These are phyloP conservation scores for Pseudohyphozyma bogoriensis DNA, from an alignment of 768 basidiomycete genomes.

Conservation along the genomic window DNA sequence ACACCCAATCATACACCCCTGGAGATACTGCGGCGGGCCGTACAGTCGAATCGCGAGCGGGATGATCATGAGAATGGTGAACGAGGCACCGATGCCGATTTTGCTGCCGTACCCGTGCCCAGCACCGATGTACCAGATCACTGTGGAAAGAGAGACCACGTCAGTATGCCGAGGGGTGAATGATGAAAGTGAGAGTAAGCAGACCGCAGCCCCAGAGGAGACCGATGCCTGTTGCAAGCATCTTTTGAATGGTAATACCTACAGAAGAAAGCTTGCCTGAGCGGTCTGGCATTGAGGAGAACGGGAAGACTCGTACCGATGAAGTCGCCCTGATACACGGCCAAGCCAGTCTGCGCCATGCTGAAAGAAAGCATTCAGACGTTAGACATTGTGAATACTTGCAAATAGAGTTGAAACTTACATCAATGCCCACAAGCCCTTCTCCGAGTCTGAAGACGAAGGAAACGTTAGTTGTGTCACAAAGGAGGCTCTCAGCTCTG, in stretches of 20 bases:
- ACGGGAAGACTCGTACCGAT: neutral
- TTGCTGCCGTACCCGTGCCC: constrained; percentile 46
- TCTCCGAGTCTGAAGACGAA: constrained; percentile 10
- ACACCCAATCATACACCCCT: constrained; percentile 35
- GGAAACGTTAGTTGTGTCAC: no score
- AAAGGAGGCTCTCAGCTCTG: no score
- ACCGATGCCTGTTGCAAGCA: constrained; percentile 44
- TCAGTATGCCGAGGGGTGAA: neutral
- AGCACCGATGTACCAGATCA: constrained; percentile 43
- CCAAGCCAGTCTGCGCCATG: constrained; percentile 51
- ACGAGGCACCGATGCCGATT: constrained; percentile 47
- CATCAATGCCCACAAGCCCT: constrained; percentile 25
- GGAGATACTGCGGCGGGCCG: constrained; percentile 37
- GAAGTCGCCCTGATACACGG: no score
- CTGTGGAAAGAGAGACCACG: neutral
- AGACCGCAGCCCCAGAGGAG: constrained; percentile 43
- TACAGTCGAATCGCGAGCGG: constrained; percentile 47
- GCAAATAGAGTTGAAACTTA: no score
- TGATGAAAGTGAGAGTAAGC: no score
- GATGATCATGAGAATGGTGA: constrained; percentile 38
- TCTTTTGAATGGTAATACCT: constrained; percentile 41
- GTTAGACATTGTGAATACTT: no score
- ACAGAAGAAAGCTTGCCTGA: neutral
- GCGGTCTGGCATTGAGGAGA: neutral
- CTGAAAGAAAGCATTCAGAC: constrained; percentile 42